Evolutionary conservation across 2,329 filamentous ascomycete species (phyloP), one percentile per base, ranked within the genome.

Genomic region (Apiospora pterosperma): DNA sequence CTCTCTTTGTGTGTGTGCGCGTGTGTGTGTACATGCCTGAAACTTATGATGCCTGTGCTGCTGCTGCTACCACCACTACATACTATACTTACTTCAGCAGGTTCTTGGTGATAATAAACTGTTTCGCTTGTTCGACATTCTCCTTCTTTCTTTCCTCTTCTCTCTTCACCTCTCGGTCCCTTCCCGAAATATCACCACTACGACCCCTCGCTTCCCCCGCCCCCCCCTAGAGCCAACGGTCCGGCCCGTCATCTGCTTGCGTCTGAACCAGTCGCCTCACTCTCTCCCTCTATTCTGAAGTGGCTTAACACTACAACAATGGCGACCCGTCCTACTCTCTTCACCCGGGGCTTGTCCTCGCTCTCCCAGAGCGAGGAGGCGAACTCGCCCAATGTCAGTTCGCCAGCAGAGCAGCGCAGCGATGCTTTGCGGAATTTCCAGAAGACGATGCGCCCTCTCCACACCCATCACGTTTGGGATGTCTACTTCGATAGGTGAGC

Each of bases 401-500:
- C 91, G 11, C 90, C 91, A 31, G 90, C 91, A 63, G 87, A 89
- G 73, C 85, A 88, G 77, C 89, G 91, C 72, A 90, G 92, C 77
- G 88, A 90, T 78, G 91, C 91, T 64, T 93, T 93, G 88, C 88
- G 91, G 81, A 93, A 93, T 81, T 91, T 94, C 77, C 84, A 92
- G 70, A 89, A 92, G 77, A 85, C 88, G 34, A 89, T 87, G 82
- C 84, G 92, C 63, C 85, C 90, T 62, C 82, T 93, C 69, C 88
- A 91, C 19, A 91, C 92, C 34, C 91, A 94, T 80, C 89, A 94
- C 76, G 92, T 92, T 80, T 92, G 92, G 87, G 84, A 90, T 70
- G 88, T 92, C 70, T 91, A 85, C 76, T 89, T 90, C 74, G 87
- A 90, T 76, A 81, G 86, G 79, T 86, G 75, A 73, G 78, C 34